Base-by-base conservation (phyloP, 1,284 basidiomycete genomes). In the Athelia sp. region DNA sequence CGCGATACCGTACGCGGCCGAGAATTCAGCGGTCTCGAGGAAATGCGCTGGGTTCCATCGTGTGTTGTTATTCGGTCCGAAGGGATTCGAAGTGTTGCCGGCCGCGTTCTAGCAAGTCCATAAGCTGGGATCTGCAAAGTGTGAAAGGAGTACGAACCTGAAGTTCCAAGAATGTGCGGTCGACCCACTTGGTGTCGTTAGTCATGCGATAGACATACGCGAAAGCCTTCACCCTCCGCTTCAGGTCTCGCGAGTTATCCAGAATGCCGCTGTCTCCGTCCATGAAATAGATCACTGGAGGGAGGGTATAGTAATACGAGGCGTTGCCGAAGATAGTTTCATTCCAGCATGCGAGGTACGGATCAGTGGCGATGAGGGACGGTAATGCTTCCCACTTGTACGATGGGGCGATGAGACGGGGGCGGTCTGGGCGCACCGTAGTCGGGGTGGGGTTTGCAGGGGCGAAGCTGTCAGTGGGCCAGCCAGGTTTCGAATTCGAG, bases 301-400 rank as follows among this genome's bases (percentile, higher is more conserved):
- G 75, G 32, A 75, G 62, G 48, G 65, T 59, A 59, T 80, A 82
- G 60, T 86, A 94, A 10, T 68, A 66, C 0, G 91, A 82, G 8
- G 95, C 96, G 67, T 99, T 98, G 52, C 69, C 78, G 59, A 98
- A 91, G 62, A 99, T 98, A 40, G 90, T 89, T 38, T 78, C 75
- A 71, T 99, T 98, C 96, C 95, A 99, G 51, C 69, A 74, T 53
- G 79, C 76, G 56, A 98, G 75, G 70, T 98, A 98, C 10, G 93
- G 86, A 65, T 97, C 90, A 53, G 77, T 82, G 51, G 75, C 66
- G 61, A 98, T 98, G 58, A 95, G 75, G n/a, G 63, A 61, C 11
- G 84, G 83, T 34, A 99, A 79, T 21, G 85, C 91, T 23, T 81
- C 71, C 96, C 97, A 98, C 69, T 94, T 93, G 77, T 93, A 95